Base-by-base conservation (phyloP, 1,284 basidiomycete genomes). In the Moesziomyces globuligerus region DNA sequence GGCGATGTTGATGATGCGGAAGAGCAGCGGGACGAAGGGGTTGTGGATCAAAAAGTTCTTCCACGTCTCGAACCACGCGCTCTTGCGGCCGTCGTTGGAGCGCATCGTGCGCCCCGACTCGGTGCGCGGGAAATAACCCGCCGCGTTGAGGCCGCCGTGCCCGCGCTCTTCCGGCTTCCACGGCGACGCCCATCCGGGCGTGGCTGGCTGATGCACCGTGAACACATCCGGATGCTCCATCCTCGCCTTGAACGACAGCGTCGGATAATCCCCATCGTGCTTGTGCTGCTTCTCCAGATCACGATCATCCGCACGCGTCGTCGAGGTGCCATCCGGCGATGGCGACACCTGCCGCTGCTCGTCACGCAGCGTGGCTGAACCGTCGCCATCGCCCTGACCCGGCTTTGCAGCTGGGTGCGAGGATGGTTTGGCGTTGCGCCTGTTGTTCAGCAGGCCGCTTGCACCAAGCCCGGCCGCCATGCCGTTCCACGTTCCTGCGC, bases 1-100 rank as follows among this genome's bases (percentile, higher is more conserved):
- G 3, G 88, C 86, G 56, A 95, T 88, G 78, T 94, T 94, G 82
- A 90, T 87, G 64, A 91, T 86, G 56, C 93, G 90, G 81, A 93
- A 92, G 34, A 94, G 85, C 88, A 95, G 72, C 53, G 71, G 78
- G 21, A 79, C 75, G 32, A 74, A 72, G 83, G 84, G 48, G 43
- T 72, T 84, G 81, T 80, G 49, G 72, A 82, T 54, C 42, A 79
- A 64, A 51, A 77, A 83, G 50, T 60, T 61, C 47, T 65, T 64
- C 79, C 67, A 78, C 49, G 69, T 54, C 9, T 58, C 75, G 25
- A 56, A 54, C 72, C 72, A 74, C 4, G 38, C 32, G 20, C 23
- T 36, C 4, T 36, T 34, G 25, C 56, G 55, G 6, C 54, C 61
- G 28, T 57, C 52, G 10, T 46, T 45, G 3, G 68, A 66, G 29